Conservation (phyloP, 129 eudicot species). For the Artemisia annua region DNA sequence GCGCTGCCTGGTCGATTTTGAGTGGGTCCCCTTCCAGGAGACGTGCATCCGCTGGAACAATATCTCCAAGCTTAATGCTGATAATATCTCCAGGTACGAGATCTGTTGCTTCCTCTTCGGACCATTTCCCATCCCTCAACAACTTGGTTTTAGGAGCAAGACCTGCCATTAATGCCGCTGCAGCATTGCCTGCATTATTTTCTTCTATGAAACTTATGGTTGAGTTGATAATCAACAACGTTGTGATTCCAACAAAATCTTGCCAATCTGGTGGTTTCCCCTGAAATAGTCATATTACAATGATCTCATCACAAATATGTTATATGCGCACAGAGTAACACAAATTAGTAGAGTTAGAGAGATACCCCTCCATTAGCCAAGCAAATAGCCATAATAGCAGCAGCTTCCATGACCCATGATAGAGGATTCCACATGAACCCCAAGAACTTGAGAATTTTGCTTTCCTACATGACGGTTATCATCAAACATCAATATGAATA, state of each 20-base stretch:
- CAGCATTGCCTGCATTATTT: constrained; percentile 94
- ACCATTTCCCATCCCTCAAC: constrained; percentile 77
- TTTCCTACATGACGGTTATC: constrained; percentile 47
- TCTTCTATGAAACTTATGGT: constrained; percentile 87
- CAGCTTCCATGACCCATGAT: constrained; percentile 95
- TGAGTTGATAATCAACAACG: constrained; percentile 72
- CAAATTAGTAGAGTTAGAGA: neutral
- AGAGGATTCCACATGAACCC: constrained; percentile 97
- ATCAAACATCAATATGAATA: neutral
- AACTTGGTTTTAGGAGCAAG: constrained; percentile 89
- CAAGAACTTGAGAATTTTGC: constrained; percentile 60
- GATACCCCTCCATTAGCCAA: constrained; percentile 83
- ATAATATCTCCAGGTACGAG: constrained; percentile 80
- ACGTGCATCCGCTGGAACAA: constrained; percentile 89
- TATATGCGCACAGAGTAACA: too few species aligned
- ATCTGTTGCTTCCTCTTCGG: constrained; percentile 65
- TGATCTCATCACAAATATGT: constrained; percentile 2
- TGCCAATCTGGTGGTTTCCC: constrained; percentile 95
- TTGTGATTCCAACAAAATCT: constrained; percentile 76
- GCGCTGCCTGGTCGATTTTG: constrained; percentile 84
- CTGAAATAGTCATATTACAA: constrained; percentile 37
- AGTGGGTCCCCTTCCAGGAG: constrained; percentile 80
- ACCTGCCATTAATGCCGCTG: constrained; percentile 89
- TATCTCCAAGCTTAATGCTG: constrained; percentile 82
- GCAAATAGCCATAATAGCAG: constrained; percentile 85